Base-by-base conservation (phyloP, 2,329 filamentous ascomycete genomes). In the Fusarium secorum region DNA sequence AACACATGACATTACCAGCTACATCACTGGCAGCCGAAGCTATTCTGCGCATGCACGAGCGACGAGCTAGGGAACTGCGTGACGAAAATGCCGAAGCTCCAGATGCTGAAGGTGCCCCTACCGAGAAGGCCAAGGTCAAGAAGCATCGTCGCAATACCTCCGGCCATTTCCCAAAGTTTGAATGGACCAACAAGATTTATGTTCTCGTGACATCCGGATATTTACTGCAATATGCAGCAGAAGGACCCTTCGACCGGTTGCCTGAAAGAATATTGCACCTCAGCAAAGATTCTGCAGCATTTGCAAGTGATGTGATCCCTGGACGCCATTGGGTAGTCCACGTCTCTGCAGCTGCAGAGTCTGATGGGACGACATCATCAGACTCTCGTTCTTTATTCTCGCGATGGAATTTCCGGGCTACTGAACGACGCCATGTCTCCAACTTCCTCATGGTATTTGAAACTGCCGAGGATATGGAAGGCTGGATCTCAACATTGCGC, bases 281-380 rank as follows among this genome's bases (percentile, higher is more conserved):
- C 7, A 88, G 89, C n/a, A 90, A 89, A 69, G 87, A 92, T 51
- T 95, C 93, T 6, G 92, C 91, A 15, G 93, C 92, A 9, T 95
- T 94, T 78, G 93, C 91, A 3, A 94, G 90, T 72, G 93, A 96
- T 77, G 84, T 92, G 18, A 93, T 95, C 60, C 91, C 92, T 6
- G 93, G 93, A 10, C 89, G 89, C 66, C 92, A 94, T 75, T 95
- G 92, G 89, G 93, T 95, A 10, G 79, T 95, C 18, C 92, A 94
- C 72, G 88, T 95, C 26, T 91, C 89, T 5, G 91, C 93, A 38
- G 83, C 85, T 13, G 88, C 89, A 61, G 89, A 90, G 53, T 80
- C 86, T 5, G 87, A 91, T 36, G 88, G 88, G 32, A 81, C 79
- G 2, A 76, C 85, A 18, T 75, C 83, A 6, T 74, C 83, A 5